Percentiles rank a stretch among this genome's conserved stretches.
phyloP scores from a whole-genome alignment of 169 alveolate genomes.

The Cryptosporidium tyzzeri region DNA sequence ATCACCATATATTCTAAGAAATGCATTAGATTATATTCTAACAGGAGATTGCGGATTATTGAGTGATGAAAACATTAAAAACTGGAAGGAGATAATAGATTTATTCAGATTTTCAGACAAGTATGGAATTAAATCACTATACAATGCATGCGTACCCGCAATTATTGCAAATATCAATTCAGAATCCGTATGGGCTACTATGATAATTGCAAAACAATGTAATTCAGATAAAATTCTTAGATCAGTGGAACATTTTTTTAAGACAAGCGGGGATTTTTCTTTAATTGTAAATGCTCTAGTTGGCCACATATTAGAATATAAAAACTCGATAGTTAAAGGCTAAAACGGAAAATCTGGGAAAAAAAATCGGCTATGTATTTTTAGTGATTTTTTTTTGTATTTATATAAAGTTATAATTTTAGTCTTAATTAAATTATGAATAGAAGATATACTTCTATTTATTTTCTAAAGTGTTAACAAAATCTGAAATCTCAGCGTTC shows the following conservation, averaged over 20 bases:
- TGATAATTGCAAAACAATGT: slow-evolving; percentile 36
- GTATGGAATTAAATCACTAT: slow-evolving; percentile 39
- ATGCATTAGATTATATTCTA: slow-evolving; percentile 48
- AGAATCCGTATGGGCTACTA: slow-evolving; percentile 39
- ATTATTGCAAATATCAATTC: slow-evolving; percentile 43
- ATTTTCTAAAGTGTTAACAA: slow-evolving; percentile 17
- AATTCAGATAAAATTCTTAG: slow-evolving; percentile 16
- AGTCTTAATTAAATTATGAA: no score
- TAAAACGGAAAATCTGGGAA: not conserved
- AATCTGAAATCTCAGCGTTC: slow-evolving; percentile 6
- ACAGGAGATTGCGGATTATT: slow-evolving; percentile 50
- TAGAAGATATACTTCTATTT: not conserved
- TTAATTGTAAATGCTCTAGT: slow-evolving; percentile 25
- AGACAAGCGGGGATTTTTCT: slow-evolving; percentile 19
- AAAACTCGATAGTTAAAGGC: not conserved
- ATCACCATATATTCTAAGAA: slow-evolving; percentile 28
- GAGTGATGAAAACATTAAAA: not conserved
- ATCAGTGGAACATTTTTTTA: slow-evolving; percentile 38
- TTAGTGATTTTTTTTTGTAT: not conserved
- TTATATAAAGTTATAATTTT: no score
- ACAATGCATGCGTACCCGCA: slow-evolving; percentile 28
- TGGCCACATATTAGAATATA: not conserved
- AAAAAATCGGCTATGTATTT: not conserved
- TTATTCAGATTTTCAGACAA: slow-evolving; percentile 54
- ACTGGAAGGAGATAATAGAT: slow-evolving; percentile 19